These are phyloP conservation scores for Zarea fungicola DNA, from an alignment of 2,329 filamentous ascomycete genomes.

Conservation along the genomic window DNA sequence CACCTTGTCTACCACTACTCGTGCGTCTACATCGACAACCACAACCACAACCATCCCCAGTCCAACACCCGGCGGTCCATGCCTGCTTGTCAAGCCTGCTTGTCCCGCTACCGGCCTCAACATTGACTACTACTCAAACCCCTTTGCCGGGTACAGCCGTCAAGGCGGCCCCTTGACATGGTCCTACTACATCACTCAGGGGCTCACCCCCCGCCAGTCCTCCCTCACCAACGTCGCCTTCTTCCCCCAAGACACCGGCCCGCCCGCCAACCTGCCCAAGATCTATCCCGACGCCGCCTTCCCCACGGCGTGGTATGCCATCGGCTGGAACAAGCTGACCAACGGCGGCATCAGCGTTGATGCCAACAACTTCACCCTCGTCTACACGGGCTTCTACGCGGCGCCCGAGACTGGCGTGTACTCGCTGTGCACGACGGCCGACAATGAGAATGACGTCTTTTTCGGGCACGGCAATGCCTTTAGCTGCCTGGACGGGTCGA, in stretches of 20 bases:
- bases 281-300: conserved; percentile 9
- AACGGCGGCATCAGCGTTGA: conserved; percentile 18
- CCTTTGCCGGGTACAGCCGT: conserved; percentile 18
- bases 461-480: conserved; percentile 20
- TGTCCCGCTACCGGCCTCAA: conserved; percentile 9
- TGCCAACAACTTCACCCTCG: conserved; percentile 22
- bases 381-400: conserved; percentile 18
- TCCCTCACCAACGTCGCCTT: conserved; percentile 15
- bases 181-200: conserved; percentile 21
- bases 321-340: conserved; percentile 12
- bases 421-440: conserved; percentile 19
- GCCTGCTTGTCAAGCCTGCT: not conserved
- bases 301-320: conserved; percentile 10
- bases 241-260: conserved; percentile 16
- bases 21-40: not conserved
- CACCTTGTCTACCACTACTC: not conserved
- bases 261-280: not conserved
- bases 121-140: conserved; percentile 20
- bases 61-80: conserved; percentile 3
- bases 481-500: conserved; percentile 12
- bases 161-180: conserved; percentile 14
- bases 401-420: conserved; percentile 16
- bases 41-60: not conserved
- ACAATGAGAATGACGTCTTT: conserved; percentile 21
- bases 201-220: conserved; percentile 14